Percentiles rank a stretch among this genome's conserved stretches.
Conservation (phyloP, 192 early-diverging fungal species). For the Coemansia biformis region DNA sequence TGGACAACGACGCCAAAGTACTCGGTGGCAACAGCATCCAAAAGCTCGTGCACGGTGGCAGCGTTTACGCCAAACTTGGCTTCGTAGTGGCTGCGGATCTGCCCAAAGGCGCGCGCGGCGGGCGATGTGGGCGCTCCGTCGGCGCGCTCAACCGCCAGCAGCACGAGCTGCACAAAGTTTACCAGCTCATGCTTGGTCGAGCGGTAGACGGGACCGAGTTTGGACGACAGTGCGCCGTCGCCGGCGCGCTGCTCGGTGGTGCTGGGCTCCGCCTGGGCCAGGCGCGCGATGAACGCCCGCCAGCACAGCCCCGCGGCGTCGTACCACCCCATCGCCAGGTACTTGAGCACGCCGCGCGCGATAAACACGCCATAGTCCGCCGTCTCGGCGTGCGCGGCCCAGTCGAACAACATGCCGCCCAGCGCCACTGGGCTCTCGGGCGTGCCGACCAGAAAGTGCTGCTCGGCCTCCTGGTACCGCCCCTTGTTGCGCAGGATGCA, state of each 20-base stretch:
- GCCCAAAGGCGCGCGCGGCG: conserved; percentile 15
- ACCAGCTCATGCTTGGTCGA: conserved; percentile 48
- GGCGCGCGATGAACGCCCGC: conserved; percentile 36
- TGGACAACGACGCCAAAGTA: conserved; percentile 50
- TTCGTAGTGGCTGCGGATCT: conserved; percentile 32
- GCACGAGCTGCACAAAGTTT: conserved; percentile 63
- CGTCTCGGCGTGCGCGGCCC: conserved; percentile 58
- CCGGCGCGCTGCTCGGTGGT: conserved; percentile 17
- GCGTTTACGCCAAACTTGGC: conserved; percentile 33
- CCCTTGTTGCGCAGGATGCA: conserved; percentile 54
- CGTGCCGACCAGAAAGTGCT: conserved; percentile 80
- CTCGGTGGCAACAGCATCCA: conserved; percentile 39
- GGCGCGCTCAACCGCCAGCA: conserved; percentile 60
- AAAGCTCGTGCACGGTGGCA: conserved; percentile 16
- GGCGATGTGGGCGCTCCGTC: conserved; percentile 27
- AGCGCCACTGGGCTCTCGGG: conserved; percentile 68
- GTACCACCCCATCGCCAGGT: conserved; percentile 55
- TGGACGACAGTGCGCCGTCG: conserved; percentile 24
- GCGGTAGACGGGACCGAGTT: conserved; percentile 47
- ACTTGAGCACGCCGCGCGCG: conserved; percentile 75
- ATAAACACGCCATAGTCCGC: conserved; percentile 69
- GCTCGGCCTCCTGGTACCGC: conserved; percentile 74
- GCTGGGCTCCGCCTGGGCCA: conserved; percentile 18
- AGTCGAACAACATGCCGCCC: conserved; percentile 73
- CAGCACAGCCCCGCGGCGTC: conserved; percentile 52